Conservation (phyloP, 176 grass and related monocot genomes). For the Miscanthus lutarioriparius region DNA sequence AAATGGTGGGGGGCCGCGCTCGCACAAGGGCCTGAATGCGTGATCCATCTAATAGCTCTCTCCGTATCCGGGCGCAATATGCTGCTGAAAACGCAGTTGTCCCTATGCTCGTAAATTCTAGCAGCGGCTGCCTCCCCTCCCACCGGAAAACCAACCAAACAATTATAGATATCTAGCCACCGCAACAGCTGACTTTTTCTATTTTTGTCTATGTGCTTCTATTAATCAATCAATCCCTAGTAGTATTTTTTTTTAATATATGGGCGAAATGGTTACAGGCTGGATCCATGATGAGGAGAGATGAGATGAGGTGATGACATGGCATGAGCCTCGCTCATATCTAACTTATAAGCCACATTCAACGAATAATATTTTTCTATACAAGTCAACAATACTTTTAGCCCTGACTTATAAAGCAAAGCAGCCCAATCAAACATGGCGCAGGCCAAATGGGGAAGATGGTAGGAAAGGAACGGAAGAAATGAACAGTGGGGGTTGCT, state of each 20-base stretch:
- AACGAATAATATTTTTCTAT: too few species aligned
- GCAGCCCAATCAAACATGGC: too few species aligned
- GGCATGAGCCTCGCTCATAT: too few species aligned
- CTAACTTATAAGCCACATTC: too few species aligned
- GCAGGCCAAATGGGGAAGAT: background rate
- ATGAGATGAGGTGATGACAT: conserved; percentile 6
- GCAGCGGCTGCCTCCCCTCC: background rate
- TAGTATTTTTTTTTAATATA: background rate
- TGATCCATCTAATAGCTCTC: background rate
- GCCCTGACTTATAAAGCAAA: too few species aligned
- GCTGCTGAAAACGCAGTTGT: background rate
- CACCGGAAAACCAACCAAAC: conserved; percentile 28
- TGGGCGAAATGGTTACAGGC: conserved; percentile 19
- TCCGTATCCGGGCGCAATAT: background rate
- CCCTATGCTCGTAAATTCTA: background rate
- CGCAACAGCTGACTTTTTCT: conserved; percentile 1
- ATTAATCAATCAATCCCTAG: background rate
- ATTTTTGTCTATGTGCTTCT: background rate
- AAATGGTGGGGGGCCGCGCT: background rate
- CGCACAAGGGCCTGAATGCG: background rate
- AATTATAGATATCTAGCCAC: conserved; percentile 15
- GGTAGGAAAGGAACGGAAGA: background rate
- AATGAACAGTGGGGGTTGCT: conserved; percentile 7
- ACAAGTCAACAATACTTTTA: too few species aligned
- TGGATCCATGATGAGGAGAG: conserved; percentile 33